These are phyloP conservation scores for Hypsizygus ulmarius DNA, from an alignment of 1,284 basidiomycete species.

Conservation along the genomic window DNA sequence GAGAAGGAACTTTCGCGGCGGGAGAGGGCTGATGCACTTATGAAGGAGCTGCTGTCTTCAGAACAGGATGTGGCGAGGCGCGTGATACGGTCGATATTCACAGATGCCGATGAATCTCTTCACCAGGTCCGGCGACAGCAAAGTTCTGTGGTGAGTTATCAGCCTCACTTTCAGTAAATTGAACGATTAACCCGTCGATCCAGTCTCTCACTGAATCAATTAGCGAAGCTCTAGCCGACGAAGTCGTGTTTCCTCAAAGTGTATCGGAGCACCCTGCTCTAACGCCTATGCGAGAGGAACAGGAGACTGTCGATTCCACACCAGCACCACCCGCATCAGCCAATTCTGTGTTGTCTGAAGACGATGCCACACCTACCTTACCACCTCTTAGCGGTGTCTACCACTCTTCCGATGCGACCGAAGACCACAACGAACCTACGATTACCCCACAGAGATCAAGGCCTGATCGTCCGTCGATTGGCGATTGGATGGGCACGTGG, in stretches of 20 bases:
- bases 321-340: slow-evolving; percentile 12
- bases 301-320: slow-evolving; percentile 19
- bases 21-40: slow-evolving; percentile 47
- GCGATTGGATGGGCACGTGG: slow-evolving; percentile 72
- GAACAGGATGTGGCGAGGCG: slow-evolving; percentile 64
- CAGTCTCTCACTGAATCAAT: slow-evolving; percentile 70
- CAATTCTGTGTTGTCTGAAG: slow-evolving; percentile 6
- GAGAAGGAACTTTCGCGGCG: slow-evolving; percentile 57
- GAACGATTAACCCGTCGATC: neutral
- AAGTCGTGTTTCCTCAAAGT: slow-evolving; percentile 41
- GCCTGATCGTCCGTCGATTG: slow-evolving; percentile 40
- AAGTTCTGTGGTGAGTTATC: slow-evolving; percentile 50
- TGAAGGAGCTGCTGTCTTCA: slow-evolving; percentile 55
- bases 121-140: slow-evolving; percentile 53
- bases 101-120: slow-evolving; percentile 55
- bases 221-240: slow-evolving; percentile 69
- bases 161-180: slow-evolving; percentile 8
- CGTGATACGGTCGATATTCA: slow-evolving; percentile 65
- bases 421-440: slow-evolving; percentile 20
- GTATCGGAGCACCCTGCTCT: slow-evolving; percentile 32
- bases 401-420: slow-evolving; percentile 11
- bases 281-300: slow-evolving; percentile 34
- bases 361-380: slow-evolving; percentile 14
- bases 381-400: neutral
- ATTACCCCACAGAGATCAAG: slow-evolving; percentile 23